These are phyloP conservation scores for Adansonia digitata DNA, from an alignment of 345 rosid species.

Conservation along the genomic window DNA sequence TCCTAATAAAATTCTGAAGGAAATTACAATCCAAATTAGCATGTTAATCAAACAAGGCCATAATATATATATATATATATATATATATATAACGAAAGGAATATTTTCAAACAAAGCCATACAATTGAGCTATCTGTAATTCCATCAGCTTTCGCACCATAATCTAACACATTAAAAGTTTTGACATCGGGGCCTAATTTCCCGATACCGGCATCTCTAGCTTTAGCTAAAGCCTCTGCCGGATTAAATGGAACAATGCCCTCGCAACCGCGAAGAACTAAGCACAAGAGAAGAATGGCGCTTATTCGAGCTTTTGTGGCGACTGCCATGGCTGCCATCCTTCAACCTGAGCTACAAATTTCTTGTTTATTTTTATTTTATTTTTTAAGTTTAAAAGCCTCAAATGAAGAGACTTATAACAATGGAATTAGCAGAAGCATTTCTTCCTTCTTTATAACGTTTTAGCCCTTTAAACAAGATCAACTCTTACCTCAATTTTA, in stretches of 20 bases:
- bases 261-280: not conserved
- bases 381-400: too few species aligned
- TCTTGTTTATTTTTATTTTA: too few species aligned
- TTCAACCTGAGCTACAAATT: constrained; percentile 1
- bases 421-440: not conserved
- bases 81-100: not conserved
- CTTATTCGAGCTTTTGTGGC: not conserved
- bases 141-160: constrained; percentile 14
- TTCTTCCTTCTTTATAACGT: not conserved
- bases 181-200: not conserved
- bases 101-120: not conserved
- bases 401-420: not conserved
- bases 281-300: constrained; percentile 14
- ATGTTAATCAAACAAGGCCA: not conserved
- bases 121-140: constrained; percentile 3
- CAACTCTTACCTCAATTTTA: not conserved
- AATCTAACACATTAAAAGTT: constrained; percentile 8
- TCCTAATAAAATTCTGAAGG: constrained; percentile 15
- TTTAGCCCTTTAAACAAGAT: not conserved
- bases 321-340: not conserved
- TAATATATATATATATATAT: not conserved
- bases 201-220: not conserved
- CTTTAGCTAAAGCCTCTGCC: not conserved
- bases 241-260: not conserved
- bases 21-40: not conserved